A percentile compares a stretch with the other conserved stretches of the same genome.
These are phyloP conservation scores for Pezicula carpinea DNA, from an alignment of 2,329 filamentous ascomycete genomes.

Conservation along the genomic window DNA sequence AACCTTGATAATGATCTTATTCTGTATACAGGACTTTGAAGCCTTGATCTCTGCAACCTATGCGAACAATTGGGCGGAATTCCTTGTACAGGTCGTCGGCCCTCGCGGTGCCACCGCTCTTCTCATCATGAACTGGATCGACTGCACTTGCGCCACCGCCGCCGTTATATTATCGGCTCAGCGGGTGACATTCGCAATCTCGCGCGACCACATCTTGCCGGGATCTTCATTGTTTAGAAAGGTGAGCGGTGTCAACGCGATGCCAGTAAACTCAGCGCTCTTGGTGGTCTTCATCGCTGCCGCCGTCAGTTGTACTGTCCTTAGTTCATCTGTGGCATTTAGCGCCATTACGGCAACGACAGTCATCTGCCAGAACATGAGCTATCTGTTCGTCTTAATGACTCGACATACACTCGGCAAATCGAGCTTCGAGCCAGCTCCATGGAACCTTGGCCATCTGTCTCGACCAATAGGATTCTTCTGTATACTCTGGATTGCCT, in stretches of 20 bases:
- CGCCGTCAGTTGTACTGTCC: constrained; percentile 32
- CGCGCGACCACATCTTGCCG: constrained; percentile 34
- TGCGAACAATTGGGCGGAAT: constrained; percentile 36
- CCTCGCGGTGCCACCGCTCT: constrained; percentile 31
- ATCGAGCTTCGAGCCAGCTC: constrained; percentile 23
- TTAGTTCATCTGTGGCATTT: constrained; percentile 33
- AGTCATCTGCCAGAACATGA: constrained; percentile 34
- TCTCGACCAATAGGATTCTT: too few relatives aligned
- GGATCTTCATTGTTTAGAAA: constrained; percentile 30
- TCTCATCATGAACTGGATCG: constrained; percentile 32
- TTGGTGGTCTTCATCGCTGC: constrained; percentile 29
- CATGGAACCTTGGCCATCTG: too few relatives aligned
- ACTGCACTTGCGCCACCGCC: constrained; percentile 33
- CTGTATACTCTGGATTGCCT: too few relatives aligned
- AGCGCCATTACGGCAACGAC: constrained; percentile 33
- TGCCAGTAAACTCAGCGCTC: constrained; percentile 32
- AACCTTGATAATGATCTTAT: constrained; percentile 34
- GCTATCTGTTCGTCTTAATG: constrained; percentile 34
- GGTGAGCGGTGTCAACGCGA: constrained; percentile 26
- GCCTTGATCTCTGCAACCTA: constrained; percentile 31
- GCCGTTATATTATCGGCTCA: constrained; percentile 35
- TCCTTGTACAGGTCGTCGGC: constrained; percentile 33
- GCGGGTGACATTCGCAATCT: constrained; percentile 36
- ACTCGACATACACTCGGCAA: constrained; percentile 34
- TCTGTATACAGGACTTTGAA: constrained; percentile 36